Base-by-base conservation (phyloP, 495 filamentous ascomycete genomes). In the Cercophora sp. region DNA sequence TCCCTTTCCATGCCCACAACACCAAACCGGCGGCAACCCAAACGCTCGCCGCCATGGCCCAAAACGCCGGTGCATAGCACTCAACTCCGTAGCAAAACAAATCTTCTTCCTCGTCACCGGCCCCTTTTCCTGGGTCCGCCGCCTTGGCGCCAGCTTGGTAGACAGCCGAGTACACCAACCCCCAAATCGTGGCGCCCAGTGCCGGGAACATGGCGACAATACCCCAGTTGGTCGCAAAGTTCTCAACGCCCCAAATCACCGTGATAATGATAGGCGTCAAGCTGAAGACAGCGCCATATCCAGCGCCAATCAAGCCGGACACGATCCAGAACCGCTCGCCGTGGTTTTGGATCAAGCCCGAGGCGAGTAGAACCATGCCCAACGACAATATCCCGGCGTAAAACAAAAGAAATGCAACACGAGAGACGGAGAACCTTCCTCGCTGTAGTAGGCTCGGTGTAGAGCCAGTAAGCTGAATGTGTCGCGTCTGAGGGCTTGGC, bases 211-310 rank as follows among this genome's bases (percentile, higher is more conserved):
- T 88, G 27, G 88, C 88, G 13, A 98, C 84, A 53, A 96, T 89
- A 11, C 93, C 93, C 85, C 92, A 98, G 59, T 98, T 97, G 2
- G 93, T 98, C 52, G 88, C 93, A 66, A 97, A 97, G 68, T 97
- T 98, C 71, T 96, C 89, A 1, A 96, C 90, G 29, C 93, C 93
- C 93, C 93, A 98, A 37, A 97, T 91, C 20, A 96, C 88, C 46
- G 81, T 86, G 57, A 96, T 84, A 54, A 96, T 86, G 62, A 96
- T 96, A 3, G 93, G 93, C 0, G 84, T 82, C 11, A 98, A 79
- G 32, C 83, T 86, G 71, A 98, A 98, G 32, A 88, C 81, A 22
- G 90, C 89, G 39, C 93, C 93, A 63, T 98, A 98, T 34, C 92
- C 92, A 29, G 90, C 81, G 24, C 93, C 93, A 25, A 96, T 80